Conservation (phyloP, 2,329 filamentous ascomycete genomes). For the Sporothrix brunneoviolacea region DNA sequence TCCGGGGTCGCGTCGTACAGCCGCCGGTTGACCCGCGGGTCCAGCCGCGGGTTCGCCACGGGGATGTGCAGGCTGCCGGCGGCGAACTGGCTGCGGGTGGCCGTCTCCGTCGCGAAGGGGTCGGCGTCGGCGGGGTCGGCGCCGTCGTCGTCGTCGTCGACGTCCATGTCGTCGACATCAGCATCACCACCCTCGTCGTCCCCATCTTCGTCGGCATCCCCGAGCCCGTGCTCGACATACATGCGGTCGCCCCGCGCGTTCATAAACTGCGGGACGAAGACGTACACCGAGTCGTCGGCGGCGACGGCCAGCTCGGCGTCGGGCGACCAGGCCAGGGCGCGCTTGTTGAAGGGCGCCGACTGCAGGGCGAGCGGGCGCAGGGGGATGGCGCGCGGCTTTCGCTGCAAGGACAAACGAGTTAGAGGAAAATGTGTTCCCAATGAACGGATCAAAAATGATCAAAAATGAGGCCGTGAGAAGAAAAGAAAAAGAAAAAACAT, state of each 20-base stretch:
- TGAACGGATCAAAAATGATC: too few relatives aligned
- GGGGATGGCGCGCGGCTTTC: too few relatives aligned
- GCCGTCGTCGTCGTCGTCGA: conserved; percentile 11
- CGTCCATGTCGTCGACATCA: conserved; percentile 21
- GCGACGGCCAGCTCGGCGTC: conserved; percentile 52
- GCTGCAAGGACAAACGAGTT: too few relatives aligned
- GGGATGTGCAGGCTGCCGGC: conserved; percentile 29
- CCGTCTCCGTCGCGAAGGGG: conserved; percentile 7
- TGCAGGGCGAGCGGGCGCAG: conserved; percentile 33
- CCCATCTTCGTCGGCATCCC: too few relatives aligned
- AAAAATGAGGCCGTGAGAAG: too few relatives aligned
- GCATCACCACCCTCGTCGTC: too few relatives aligned
- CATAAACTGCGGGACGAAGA: conserved; percentile 43
- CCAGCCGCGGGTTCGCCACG: conserved; percentile 30
- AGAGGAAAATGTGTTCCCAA: too few relatives aligned
- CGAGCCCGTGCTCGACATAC: too few relatives aligned
- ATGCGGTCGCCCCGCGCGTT: conserved; percentile 10
- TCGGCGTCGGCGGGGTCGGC: conserved; percentile 20
- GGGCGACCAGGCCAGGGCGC: conserved; percentile 46
- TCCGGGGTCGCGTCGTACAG: conserved; percentile 27
- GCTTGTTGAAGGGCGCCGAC: conserved; percentile 25
- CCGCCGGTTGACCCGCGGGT: conserved; percentile 38
- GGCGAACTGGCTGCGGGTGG: conserved; percentile 27
- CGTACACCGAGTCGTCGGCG: conserved; percentile 47
- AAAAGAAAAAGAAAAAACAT: too few relatives aligned